Percentiles rank a stretch among this genome's conserved stretches.
phyloP scores from a whole-genome alignment of 1,284 basidiomycete genomes.

The Erythrobasidium hasegawianum region DNA sequence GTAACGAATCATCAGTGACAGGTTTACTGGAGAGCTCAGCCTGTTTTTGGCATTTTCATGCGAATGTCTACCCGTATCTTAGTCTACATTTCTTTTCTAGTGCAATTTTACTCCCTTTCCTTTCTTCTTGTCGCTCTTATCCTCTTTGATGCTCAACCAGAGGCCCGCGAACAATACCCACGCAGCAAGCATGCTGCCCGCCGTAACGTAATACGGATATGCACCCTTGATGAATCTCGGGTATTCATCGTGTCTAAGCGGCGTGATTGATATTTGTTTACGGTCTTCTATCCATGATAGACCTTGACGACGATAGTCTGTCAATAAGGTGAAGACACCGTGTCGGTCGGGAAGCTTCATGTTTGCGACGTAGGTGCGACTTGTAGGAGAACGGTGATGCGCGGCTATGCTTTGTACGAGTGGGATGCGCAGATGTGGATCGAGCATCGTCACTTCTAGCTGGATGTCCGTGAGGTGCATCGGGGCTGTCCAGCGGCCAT shows the following conservation, averaged over 20 bases:
- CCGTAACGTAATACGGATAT: slow-evolving; percentile 89
- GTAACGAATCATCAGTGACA: too few relatives aligned
- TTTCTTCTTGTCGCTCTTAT: slow-evolving; percentile 6
- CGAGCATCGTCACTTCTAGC: slow-evolving; percentile 95
- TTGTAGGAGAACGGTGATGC: slow-evolving; percentile 53
- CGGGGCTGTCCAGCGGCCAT: slow-evolving; percentile 64
- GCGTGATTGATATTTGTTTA: slow-evolving; percentile 82
- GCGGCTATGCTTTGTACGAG: slow-evolving; percentile 57
- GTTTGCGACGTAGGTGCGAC: slow-evolving; percentile 62
- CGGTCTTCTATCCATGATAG: slow-evolving; percentile 68
- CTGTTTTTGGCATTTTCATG: slow-evolving; percentile 2
- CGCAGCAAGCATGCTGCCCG: slow-evolving; percentile 75
- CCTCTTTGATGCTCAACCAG: slow-evolving; percentile 59
- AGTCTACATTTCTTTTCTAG: slow-evolving; percentile 4
- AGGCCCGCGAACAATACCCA: slow-evolving; percentile 80
- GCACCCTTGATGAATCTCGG: slow-evolving; percentile 88
- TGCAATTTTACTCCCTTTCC: slow-evolving; percentile 6
- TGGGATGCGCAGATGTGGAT: slow-evolving; percentile 80
- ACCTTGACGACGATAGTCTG: slow-evolving; percentile 84
- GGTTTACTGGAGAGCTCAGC: too few relatives aligned
- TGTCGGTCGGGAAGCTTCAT: slow-evolving; percentile 91
- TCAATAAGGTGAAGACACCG: slow-evolving; percentile 93
- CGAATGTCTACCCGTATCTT: background rate
- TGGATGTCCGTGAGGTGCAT: slow-evolving; percentile 72
- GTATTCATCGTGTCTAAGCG: slow-evolving; percentile 89